Base-by-base conservation (phyloP, 73 alveolate genomes). In the Tetrahymena thermophila region DNA sequence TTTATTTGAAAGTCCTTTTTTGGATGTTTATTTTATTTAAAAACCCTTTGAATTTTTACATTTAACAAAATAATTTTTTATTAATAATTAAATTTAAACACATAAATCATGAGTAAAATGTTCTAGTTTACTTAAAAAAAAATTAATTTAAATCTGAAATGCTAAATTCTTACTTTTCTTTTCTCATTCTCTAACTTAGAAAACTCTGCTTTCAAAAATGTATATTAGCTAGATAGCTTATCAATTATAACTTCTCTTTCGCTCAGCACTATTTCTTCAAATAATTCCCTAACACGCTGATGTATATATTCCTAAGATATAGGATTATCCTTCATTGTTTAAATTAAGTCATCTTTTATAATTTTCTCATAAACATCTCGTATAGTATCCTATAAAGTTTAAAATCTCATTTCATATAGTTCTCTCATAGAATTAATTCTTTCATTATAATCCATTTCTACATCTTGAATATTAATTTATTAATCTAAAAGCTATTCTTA, bases 171-270 rank as follows among this genome's bases (percentile, higher is more conserved):
- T 89, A 95, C 95, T 95, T 84, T 95, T 89, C 97, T 95, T 89
- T 85, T 95, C 42, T 95, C 97, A 55, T 95, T 42, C 93, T 95
- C 97, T 34, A 95, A 25, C 93, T 93, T 85, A 11, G 93, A 56
- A 89, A 50, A 95, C 56, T 95, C 97, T 94, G 94, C 94, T 55
- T 95, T 95, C n/a, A 95, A 42, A 56, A 71, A 95, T 17, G 97
- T 89, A 85, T 95, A 95, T 50, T 95, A 35, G 25, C 95, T 50
- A 0, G 97, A 95, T 0, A 95, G 94, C 93, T 95, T 95, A 35
- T 95, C 97, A 43, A 95, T 95, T 0, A 95, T 35, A 34, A 95
- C 97, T 95, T 95, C 97, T 25, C 97, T 95, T 40, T 95, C 97
- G 89, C 97, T 95, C 3, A 95, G 93, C 35, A 95, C 94, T 43